Base-by-base conservation (phyloP, 345 rosid genomes). In the Moricandia arvensis region DNA sequence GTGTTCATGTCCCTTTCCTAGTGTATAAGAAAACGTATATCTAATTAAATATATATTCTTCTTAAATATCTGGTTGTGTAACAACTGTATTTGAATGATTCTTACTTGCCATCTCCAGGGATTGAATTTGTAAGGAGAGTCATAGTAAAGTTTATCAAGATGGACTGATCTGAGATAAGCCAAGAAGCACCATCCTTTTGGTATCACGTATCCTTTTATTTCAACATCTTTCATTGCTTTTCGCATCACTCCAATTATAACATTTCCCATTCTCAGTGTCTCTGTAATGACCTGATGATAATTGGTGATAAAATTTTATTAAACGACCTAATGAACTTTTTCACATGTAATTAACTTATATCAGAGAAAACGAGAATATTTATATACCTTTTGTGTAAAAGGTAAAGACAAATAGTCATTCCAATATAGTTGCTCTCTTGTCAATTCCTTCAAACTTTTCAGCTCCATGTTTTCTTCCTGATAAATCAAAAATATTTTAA, bases 71-170 rank as follows among this genome's bases (percentile, higher is more conserved):
- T 6, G 13, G 51, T 6, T 49, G 8, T 59, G 26, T 38, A 9
- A 7, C n/a, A 18, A 37, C 6, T 51, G 16, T 34, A 37, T 59
- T 41, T 75, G 4, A 16, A 1, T n/a, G 26, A 49, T 55, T 43
- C 87, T 85, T 88, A 95, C 98, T 80, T 87, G 92, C 99, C 98
- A 92, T 66, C 98, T 93, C 99, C 94, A 93, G 6, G 99, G 99
- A 79, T 93, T 82, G 75, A 95, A 95, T 53, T 83, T 77, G 82
- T 93, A 87, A 29, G 99, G 99, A 70, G 83, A 80, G 53, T 90
- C 91, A 69, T 90, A 95, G 62, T 87, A 78, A 80, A 55, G 83
- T 66, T 86, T 89, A 74, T 95, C 99, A 65, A 95, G 98, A 84
- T 95, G 99, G 55, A 95, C 93, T 15, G 98, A 95, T 82, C 98